phyloP scores from a whole-genome alignment of 2,329 filamentous ascomycete species.

The Fusarium mundagurra region DNA sequence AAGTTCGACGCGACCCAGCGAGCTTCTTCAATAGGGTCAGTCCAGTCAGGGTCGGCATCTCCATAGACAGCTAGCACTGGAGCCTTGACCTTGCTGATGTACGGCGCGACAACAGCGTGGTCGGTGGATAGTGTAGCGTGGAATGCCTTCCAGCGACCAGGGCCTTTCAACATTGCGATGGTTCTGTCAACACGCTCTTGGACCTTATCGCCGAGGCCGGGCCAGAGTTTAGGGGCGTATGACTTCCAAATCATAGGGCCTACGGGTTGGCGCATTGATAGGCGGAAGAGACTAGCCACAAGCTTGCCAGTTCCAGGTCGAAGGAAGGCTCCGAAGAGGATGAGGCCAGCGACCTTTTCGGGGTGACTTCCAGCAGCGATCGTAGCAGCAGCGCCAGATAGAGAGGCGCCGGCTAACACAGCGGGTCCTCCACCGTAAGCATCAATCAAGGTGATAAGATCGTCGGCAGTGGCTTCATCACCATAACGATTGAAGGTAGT shows the following conservation, averaged over 20 bases:
- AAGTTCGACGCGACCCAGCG: slow-evolving; percentile 26
- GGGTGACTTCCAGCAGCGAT: slow-evolving; percentile 21
- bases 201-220: slow-evolving; percentile 13
- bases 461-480: slow-evolving; percentile 17
- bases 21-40: slow-evolving; percentile 21
- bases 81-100: slow-evolving; percentile 17
- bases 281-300: not conserved
- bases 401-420: slow-evolving; percentile 4
- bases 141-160: slow-evolving; percentile 27
- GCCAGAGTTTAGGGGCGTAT: slow-evolving; percentile 23
- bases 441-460: slow-evolving; percentile 13
- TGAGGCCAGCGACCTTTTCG: slow-evolving; percentile 18
- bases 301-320: slow-evolving; percentile 5
- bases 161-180: slow-evolving; percentile 4
- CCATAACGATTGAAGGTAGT: slow-evolving; percentile 17
- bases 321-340: slow-evolving; percentile 17
- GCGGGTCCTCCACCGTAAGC: slow-evolving; percentile 13
- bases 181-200: slow-evolving; percentile 19
- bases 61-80: slow-evolving; percentile 29
- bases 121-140: slow-evolving; percentile 24
- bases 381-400: slow-evolving; percentile 16
- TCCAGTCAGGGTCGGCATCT: slow-evolving; percentile 28
- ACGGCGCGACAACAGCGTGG: slow-evolving; percentile 10
- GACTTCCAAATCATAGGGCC: slow-evolving; percentile 19
- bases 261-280: not conserved